Evolutionary conservation across 1,139 yeast genomes (phyloP), one percentile per base, ranked within the genome.

Genomic region (Kodamaea anthophila): DNA sequence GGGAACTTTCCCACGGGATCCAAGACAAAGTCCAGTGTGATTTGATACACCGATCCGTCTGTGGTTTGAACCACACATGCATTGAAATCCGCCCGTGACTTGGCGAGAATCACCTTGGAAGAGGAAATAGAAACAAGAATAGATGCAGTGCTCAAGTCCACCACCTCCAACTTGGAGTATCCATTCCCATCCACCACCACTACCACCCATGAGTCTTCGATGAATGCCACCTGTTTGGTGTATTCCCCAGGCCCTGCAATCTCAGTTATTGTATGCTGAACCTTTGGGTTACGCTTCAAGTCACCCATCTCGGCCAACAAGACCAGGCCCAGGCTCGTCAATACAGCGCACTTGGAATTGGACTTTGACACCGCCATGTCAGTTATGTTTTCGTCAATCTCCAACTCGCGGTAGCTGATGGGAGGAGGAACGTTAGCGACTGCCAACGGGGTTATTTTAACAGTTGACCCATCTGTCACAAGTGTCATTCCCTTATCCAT

Each of bases 381-480:
- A 14, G 67, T 55, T 9, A 87, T 76, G 33, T 73, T 70, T 2
- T 56, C 63, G 1, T 34, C 43, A 8, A 78, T 57, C 10, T 69
- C 70, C 28, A 82, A 55, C 29, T 78, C 84, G 38, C 94, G 68
- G 51, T 70, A 82, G 23, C 86, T 70, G 49, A 85, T 75, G 23
- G 99, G 99, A 2, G 99, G 99, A 3, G 99, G 99, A 5, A 87
- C 93, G 51, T 80, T 86, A 1, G 96, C 96, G 21, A 80, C 54
- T 1, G 82, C 68, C 23, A 93, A 63, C 0, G 98, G 97, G 0
- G 98, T 88, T 18, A 87, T 58, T 43, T 78, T 75, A 18, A 81
- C 69, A n/a, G 66, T 65, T 2, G 56, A 46, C 3, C 96, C 96
- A 58, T 93, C 98, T 21, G 82, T 65, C 1, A 91, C 96, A 21